Base-by-base conservation (phyloP, 2,329 filamentous ascomycete genomes). In the Penicillium sp. region DNA sequence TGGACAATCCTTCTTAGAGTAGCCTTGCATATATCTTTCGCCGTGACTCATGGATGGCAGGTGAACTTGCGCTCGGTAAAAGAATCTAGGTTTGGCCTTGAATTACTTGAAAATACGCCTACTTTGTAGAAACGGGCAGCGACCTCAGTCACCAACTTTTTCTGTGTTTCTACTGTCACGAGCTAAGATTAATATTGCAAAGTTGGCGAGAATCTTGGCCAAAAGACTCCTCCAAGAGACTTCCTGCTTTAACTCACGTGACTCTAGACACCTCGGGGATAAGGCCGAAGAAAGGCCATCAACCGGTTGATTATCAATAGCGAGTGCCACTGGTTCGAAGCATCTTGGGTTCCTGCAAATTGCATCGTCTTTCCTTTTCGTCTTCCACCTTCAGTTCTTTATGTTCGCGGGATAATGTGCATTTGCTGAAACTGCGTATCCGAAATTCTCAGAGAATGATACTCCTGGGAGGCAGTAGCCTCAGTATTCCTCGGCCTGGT, bases 261-360 rank as follows among this genome's bases (percentile, higher is more conserved):
- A 51, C 4, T 3, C 2, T 14, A 22, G 10, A 1, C 19, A 33
- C 40, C 40, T 44, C 13, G 37, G 4, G 11, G 10, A 13, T 31
- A n/a, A 44, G 51, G 51, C 51, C 18, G 16, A 7, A 9, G 13
- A 6, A 41, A 39, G 37, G 37, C 35, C 40, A 46, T 33, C 37
- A 52, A 36, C n/a, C 7, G 10, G 46, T 43, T 58, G 54, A 60
- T 64, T 47, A 62, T 57, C 56, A 60, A 60, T 63, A 36, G 40
- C 24, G 46, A 19, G 24, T 36, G 39, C 51, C 51, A 54, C 49
- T 36, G 49, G 37, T 18, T 52, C 24, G 50, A 24, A n/a, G 22
- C 37, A 41, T 27, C 49, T 22, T 37, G 24, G 27, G 40, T 51
- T 39, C 35, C 2, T 24, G 14, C 35, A 37, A 18, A 35, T 24